These are phyloP conservation scores for Plasmopara muralis DNA, from an alignment of 352 stramenopile genomes.

Conservation along the genomic window DNA sequence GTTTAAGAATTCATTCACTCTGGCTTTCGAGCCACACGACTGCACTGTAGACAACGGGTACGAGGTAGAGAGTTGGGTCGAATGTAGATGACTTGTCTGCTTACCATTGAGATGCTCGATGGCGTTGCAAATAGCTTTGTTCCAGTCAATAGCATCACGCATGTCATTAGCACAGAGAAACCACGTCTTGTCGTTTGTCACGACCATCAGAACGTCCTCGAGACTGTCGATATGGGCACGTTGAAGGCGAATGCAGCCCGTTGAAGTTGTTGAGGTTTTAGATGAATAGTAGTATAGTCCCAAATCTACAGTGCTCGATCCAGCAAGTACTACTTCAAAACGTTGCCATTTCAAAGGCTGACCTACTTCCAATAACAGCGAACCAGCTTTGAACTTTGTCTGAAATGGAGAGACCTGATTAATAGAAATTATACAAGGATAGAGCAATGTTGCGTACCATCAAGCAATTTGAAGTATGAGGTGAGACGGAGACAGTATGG, in stretches of 20 bases:
- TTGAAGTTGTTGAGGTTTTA: conserved; percentile 30
- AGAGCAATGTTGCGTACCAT: conserved; percentile 22
- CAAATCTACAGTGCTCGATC: conserved; percentile 40
- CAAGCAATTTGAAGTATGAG: conserved; percentile 29
- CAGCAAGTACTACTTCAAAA: conserved; percentile 61
- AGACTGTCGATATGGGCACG: conserved; percentile 62
- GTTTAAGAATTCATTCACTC: conserved; percentile 68
- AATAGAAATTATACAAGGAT: not conserved
- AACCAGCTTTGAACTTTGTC: conserved; percentile 56
- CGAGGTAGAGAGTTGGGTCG: conserved; percentile 31
- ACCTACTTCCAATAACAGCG: conserved; percentile 53
- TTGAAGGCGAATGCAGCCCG: conserved; percentile 53
- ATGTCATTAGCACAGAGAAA: conserved; percentile 63
- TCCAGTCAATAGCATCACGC: conserved; percentile 55
- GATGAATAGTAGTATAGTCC: conserved; percentile 63
- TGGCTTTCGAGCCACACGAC: conserved; percentile 36
- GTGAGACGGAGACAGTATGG: conserved; percentile 33
- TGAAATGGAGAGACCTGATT: conserved; percentile 4
- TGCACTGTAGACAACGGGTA: conserved; percentile 56
- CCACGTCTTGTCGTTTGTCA: conserved; percentile 72
- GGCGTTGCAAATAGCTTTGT: conserved; percentile 45
- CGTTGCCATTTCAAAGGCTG: conserved; percentile 45
- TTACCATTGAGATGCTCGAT: conserved; percentile 38
- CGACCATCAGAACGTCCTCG: conserved; percentile 69
- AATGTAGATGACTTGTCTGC: conserved; percentile 22